Percentiles rank a stretch among this genome's conserved stretches.
Evolutionary conservation across 306 rosid species (phyloP).

Genomic region (Ammopiptanthus mongolicus): DNA sequence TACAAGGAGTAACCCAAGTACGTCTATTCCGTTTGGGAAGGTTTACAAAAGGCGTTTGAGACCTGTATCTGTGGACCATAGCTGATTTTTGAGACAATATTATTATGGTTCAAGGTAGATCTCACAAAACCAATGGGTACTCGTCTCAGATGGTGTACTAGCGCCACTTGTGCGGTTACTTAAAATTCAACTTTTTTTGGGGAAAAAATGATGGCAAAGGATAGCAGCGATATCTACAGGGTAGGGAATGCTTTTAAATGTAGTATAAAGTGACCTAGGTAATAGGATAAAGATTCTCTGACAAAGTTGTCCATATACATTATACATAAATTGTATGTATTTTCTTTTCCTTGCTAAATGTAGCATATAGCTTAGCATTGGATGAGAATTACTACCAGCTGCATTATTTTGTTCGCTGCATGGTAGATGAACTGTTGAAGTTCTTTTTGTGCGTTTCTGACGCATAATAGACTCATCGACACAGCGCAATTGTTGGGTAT

Average conservation of each 20-base stretch:
- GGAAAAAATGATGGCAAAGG: not conserved
- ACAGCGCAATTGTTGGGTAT: no score
- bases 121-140: not conserved
- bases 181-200: not conserved
- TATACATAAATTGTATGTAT: not conserved
- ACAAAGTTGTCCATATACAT: not conserved
- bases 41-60: constrained; percentile 35
- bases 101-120: not conserved
- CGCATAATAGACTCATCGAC: no score
- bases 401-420: not conserved
- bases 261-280: not conserved
- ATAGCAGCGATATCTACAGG: not conserved
- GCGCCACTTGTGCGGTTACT: not conserved
- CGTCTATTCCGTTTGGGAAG: constrained; percentile 29
- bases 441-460: not conserved
- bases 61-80: not conserved
- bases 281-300: not conserved
- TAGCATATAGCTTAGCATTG: not conserved
- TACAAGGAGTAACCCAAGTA: constrained; percentile 17
- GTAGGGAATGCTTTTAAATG: not conserved
- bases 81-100: not conserved
- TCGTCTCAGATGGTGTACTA: not conserved
- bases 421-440: not conserved
- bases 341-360: not conserved
- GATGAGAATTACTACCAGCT: not conserved